Evolutionary conservation across 2,329 filamentous ascomycete species (phyloP).

Genomic region (Colletotrichum theobromicola): DNA sequence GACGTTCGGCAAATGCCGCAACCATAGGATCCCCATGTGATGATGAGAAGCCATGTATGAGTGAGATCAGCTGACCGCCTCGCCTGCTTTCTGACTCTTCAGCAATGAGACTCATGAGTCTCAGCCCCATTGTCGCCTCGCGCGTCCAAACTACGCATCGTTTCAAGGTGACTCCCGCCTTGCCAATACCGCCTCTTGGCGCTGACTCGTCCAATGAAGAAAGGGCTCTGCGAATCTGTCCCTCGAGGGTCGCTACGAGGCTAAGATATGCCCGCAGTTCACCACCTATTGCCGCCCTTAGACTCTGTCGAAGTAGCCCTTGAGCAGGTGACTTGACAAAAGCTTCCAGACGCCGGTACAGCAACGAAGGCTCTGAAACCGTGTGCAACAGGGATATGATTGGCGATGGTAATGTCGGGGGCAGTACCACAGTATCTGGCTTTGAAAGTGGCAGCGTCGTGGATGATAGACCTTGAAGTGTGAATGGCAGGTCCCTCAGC

Average conservation of each 20-base stretch:
- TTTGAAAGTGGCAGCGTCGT: constrained; percentile 80
- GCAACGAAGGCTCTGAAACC: constrained; percentile 89
- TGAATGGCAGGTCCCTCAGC: constrained; percentile 86
- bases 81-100: constrained; percentile 84
- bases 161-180: constrained; percentile 91
- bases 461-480: constrained; percentile 89
- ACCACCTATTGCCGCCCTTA: constrained; percentile 82
- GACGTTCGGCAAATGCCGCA: constrained; percentile 86
- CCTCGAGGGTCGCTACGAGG: constrained; percentile 89
- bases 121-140: constrained; percentile 93
- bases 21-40: constrained; percentile 97
- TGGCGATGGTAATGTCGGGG: constrained; percentile 79
- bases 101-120: constrained; percentile 92
- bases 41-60: constrained; percentile 92
- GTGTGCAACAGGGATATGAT: constrained; percentile 87
- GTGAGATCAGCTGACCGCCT: constrained; percentile 89
- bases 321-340: constrained; percentile 84
- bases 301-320: constrained; percentile 88
- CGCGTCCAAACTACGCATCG: constrained; percentile 96
- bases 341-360: constrained; percentile 80
- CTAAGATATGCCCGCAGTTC: constrained; percentile 91
- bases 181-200: constrained; percentile 75
- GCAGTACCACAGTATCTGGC: constrained; percentile 74
- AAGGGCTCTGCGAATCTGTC: constrained; percentile 85
- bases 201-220: constrained; percentile 72